A percentile compares a stretch with the other conserved stretches of the same genome.
Conservation (phyloP, 345 rosid species). For the Mercurialis annua region DNA sequence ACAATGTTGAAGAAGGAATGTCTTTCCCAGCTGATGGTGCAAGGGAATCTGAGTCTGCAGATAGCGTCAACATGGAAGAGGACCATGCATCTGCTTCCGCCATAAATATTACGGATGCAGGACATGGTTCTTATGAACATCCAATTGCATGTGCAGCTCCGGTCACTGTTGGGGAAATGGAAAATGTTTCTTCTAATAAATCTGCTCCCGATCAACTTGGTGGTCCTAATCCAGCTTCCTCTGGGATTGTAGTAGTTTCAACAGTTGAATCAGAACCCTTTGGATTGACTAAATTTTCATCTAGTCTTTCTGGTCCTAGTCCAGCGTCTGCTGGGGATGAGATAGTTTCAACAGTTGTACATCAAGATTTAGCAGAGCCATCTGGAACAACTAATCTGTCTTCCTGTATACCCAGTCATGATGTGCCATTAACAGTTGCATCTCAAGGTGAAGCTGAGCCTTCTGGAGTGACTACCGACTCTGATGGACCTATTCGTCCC, state of each 20-base stretch:
- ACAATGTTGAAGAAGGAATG: not conserved
- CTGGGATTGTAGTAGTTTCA: conserved; percentile 10
- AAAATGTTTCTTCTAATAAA: conserved; percentile 9
- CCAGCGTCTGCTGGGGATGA: conserved; percentile 17
- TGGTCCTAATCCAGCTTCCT: conserved; percentile 12
- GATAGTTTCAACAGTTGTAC: not conserved
- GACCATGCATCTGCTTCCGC: conserved; percentile 15
- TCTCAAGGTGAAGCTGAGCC: conserved; percentile 19
- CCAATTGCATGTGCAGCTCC: conserved; percentile 1
- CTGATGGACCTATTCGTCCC: too few species aligned
- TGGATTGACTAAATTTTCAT: not conserved
- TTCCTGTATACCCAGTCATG: too few species aligned
- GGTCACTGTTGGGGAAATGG: conserved; percentile 7
- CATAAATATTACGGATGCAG: conserved; percentile 21
- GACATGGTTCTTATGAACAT: conserved; percentile 7
- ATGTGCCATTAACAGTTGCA: not conserved
- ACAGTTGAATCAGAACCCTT: conserved; percentile 7
- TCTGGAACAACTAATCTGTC: not conserved
- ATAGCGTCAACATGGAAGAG: conserved; percentile 9
- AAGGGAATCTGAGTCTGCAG: conserved; percentile 9
- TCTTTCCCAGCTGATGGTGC: conserved; percentile 6
- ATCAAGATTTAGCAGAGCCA: conserved; percentile 15
- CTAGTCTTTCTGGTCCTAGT: conserved; percentile 9
- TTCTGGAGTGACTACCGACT: conserved; percentile 3
- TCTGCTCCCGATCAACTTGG: conserved; percentile 10